Evolutionary conservation across 805 yeast genomes (phyloP).

Genomic region (Pichia deserticola): DNA sequence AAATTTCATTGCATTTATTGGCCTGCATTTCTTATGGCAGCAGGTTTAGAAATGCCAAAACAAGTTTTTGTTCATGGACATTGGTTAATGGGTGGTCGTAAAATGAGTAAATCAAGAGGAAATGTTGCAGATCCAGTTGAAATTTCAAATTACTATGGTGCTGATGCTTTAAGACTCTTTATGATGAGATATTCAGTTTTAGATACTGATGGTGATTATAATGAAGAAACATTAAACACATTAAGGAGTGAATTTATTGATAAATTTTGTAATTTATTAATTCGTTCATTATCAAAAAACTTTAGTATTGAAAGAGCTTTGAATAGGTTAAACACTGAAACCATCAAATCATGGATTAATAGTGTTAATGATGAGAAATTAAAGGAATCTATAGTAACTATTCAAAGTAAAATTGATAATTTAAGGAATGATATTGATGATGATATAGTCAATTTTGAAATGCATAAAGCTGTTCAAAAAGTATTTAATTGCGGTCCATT

Average conservation of each 20-base stretch:
- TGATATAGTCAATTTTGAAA: conserved; percentile 41
- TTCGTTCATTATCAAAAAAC: conserved; percentile 64
- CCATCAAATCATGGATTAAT: conserved; percentile 22
- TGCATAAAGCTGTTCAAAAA: conserved; percentile 45
- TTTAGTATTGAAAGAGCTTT: conserved; percentile 50
- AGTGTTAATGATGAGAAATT: conserved; percentile 12
- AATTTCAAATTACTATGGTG: conserved; percentile 55
- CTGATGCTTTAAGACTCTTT: conserved; percentile 69
- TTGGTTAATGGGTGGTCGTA: conserved; percentile 83
- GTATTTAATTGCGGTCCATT: conserved; percentile 54
- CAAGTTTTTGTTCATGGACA: conserved; percentile 87
- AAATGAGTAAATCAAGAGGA: conserved; percentile 90
- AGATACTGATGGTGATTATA: conserved; percentile 73
- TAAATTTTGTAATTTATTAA: conserved; percentile 73
- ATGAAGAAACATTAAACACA: conserved; percentile 44
- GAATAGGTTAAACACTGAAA: conserved; percentile 15
- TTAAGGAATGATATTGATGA: conserved; percentile 35
- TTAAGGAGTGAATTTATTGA: conserved; percentile 65
- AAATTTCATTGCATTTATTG: conserved; percentile 88
- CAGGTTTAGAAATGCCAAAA: conserved; percentile 60
- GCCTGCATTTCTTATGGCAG: conserved; percentile 89
- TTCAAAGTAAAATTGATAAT: conserved; percentile 29
- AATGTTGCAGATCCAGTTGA: conserved; percentile 88
- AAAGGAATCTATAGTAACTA: conserved; percentile 13
- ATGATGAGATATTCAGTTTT: conserved; percentile 69